These are phyloP conservation scores for Porcisia hertigi DNA, from an alignment of 208 protist genomes.

Conservation along the genomic window DNA sequence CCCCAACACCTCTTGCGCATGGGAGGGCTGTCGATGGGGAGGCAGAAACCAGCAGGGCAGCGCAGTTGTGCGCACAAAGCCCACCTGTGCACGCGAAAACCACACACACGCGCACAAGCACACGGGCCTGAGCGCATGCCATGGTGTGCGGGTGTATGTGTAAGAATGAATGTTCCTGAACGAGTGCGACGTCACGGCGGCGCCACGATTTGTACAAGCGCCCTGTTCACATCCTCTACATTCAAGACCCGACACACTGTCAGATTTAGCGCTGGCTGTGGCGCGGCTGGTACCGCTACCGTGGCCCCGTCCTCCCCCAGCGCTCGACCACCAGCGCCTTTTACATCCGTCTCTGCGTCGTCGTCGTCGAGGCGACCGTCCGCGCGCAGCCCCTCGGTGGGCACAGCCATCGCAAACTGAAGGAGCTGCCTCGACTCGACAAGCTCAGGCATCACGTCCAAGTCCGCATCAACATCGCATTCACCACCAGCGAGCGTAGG, in stretches of 20 bases:
- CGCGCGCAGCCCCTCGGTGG: conserved; percentile 12
- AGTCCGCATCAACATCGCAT: background rate
- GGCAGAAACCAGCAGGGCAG: background rate
- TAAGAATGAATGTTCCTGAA: background rate
- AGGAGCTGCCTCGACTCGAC: conserved; percentile 18
- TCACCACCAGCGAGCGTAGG: background rate
- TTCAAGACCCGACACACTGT: conserved; percentile 29
- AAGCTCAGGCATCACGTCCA: conserved; percentile 11
- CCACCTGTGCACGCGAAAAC: background rate
- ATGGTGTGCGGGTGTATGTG: no score
- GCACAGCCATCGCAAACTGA: conserved; percentile 25
- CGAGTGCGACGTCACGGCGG: conserved; percentile 3
- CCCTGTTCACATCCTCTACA: conserved; percentile 31
- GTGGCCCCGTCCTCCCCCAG: background rate
- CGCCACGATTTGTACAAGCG: conserved; percentile 18
- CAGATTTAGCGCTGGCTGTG: conserved; percentile 20
- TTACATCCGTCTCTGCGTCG: background rate
- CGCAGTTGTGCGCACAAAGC: background rate
- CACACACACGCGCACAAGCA: background rate
- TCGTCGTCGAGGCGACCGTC: background rate
- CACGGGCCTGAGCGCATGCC: no score
- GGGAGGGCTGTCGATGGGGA: background rate
- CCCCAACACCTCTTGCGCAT: no score
- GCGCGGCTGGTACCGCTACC: background rate
- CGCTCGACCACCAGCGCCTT: background rate